These are phyloP conservation scores for Zhuliangozyma blackwelliae DNA, from an alignment of 1,139 yeast species.

Conservation along the genomic window DNA sequence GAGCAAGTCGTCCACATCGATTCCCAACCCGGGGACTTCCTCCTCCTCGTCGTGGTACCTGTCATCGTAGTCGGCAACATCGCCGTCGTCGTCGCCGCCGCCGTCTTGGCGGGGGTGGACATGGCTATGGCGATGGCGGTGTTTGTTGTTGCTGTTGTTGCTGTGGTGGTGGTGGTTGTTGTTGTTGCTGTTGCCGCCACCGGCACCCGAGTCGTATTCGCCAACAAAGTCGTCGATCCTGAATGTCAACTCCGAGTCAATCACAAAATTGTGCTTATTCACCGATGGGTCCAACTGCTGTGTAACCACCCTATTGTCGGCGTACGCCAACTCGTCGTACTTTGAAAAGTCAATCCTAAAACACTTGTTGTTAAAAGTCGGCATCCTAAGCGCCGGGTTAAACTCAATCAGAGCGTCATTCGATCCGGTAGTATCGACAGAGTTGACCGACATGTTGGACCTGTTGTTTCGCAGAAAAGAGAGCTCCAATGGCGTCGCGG, in stretches of 20 bases:
- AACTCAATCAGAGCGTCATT: not conserved
- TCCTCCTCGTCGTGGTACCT: constrained; percentile 15
- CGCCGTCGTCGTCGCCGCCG: constrained; percentile 22
- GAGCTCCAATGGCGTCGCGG: constrained; percentile 10
- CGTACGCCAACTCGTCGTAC: constrained; percentile 29
- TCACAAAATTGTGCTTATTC: constrained; percentile 23
- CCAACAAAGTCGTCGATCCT: constrained; percentile 37
- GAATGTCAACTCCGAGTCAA: constrained; percentile 34
- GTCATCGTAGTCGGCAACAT: constrained; percentile 22
- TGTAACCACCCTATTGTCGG: constrained; percentile 10
- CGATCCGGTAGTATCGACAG: constrained; percentile 7
- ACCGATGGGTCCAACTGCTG: constrained; percentile 17
- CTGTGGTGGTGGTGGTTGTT: too few species aligned
- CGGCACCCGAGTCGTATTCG: constrained; percentile 18
- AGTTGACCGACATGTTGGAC: constrained; percentile 20
- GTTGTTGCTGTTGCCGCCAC: constrained; percentile 8
- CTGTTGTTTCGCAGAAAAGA: constrained; percentile 7
- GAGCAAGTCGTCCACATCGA: constrained; percentile 44
- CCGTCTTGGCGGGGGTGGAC: constrained; percentile 5
- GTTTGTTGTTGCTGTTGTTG: too few species aligned
- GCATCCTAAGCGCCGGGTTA: constrained; percentile 24
- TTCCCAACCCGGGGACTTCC: constrained; percentile 41
- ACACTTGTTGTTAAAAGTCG: constrained; percentile 35
- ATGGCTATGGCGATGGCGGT: too few species aligned
- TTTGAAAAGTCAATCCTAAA: constrained; percentile 33